Conservation (phyloP, 176 grass and related monocot species). For the Alloteropsis semialata region DNA sequence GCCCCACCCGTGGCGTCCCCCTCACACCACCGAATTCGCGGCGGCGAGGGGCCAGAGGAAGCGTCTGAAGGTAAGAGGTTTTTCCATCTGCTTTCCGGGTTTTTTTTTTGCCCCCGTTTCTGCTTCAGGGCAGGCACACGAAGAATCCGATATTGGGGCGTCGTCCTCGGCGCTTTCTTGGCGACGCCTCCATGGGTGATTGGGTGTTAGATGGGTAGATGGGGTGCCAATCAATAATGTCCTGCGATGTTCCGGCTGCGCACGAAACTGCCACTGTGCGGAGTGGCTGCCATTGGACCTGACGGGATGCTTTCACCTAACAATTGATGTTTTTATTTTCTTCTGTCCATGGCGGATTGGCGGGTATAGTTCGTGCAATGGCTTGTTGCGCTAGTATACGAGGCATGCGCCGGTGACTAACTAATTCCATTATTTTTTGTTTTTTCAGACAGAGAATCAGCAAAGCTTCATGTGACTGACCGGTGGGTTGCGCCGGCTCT, state of each 20-base stretch:
- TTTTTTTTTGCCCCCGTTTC: neutral
- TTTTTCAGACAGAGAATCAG: neutral
- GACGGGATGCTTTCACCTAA: slow-evolving; percentile 33
- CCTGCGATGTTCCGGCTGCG: slow-evolving; percentile 15
- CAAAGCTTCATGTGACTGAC: slow-evolving; percentile 12
- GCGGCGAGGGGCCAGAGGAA: neutral
- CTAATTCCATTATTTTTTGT: slow-evolving; percentile 12
- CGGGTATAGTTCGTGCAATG: neutral
- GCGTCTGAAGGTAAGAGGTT: slow-evolving; percentile 12
- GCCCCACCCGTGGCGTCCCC: neutral
- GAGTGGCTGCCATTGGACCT: neutral
- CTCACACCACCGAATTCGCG: neutral
- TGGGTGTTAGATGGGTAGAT: neutral
- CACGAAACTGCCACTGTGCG: slow-evolving; percentile 19
- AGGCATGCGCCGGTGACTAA: slow-evolving; percentile 12
- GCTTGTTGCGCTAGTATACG: neutral
- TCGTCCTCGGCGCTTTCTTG: neutral
- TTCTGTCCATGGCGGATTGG: neutral
- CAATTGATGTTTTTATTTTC: slow-evolving; percentile 2
- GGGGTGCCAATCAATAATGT: neutral
- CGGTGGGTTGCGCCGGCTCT: slow-evolving; percentile 16
- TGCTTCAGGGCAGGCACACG: neutral
- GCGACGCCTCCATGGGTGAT: neutral
- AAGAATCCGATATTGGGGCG: slow-evolving; percentile 1
- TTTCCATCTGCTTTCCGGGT: neutral